Conservation (phyloP, 805 yeast genomes). For the Pichia scutulata region DNA sequence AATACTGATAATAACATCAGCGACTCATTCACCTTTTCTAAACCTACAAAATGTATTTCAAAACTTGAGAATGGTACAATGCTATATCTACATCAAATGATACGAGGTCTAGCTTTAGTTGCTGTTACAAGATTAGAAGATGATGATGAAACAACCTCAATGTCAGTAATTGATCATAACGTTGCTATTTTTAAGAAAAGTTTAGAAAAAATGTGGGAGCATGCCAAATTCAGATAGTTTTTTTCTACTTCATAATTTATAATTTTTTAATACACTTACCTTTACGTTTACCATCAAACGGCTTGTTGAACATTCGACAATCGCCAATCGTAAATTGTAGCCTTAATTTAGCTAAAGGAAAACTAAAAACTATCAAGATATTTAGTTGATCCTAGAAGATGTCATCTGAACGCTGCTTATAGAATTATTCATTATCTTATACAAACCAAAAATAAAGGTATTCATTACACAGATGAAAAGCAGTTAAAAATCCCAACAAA, state of each 20-base stretch:
- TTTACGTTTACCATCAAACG: neutral
- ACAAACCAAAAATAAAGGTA: neutral
- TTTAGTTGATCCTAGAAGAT: too few species aligned
- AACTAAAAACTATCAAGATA: too few species aligned
- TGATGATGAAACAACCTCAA: constrained; percentile 38
- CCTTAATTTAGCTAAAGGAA: too few species aligned
- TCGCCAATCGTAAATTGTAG: too few species aligned
- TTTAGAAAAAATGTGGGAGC: constrained; percentile 63
- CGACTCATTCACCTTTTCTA: constrained; percentile 2
- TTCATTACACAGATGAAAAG: neutral
- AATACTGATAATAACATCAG: neutral
- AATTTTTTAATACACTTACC: neutral
- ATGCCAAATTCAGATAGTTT: constrained; percentile 25
- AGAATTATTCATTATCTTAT: too few species aligned
- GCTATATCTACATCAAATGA: constrained; percentile 82
- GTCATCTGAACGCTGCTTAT: too few species aligned
- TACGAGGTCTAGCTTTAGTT: constrained; percentile 85
- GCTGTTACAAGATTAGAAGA: constrained; percentile 71
- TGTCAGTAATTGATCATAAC: constrained; percentile 80
- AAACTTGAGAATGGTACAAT: constrained; percentile 77
- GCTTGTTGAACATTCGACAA: too few species aligned
- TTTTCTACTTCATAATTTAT: neutral
- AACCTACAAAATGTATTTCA: constrained; percentile 50
- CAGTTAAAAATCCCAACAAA: neutral
- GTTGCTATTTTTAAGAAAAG: constrained; percentile 73